These are phyloP conservation scores for Lactuca sativa DNA, from an alignment of 129 eudicot species.

Conservation along the genomic window DNA sequence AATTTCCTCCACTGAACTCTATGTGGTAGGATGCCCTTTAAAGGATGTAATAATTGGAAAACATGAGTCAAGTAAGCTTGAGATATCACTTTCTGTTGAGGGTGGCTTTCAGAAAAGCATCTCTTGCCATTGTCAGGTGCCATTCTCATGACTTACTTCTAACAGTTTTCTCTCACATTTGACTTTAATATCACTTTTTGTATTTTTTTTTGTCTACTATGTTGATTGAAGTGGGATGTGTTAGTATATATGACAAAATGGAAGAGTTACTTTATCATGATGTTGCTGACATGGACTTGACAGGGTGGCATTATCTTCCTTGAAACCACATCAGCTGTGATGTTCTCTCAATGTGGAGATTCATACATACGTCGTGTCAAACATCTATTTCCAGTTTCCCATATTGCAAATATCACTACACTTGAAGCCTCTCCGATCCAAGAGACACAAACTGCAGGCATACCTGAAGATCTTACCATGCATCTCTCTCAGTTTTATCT, in stretches of 20 bases:
- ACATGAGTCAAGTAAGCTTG: conserved; percentile 48
- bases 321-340: conserved; percentile 52
- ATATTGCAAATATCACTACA: conserved; percentile 25
- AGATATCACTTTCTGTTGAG: conserved; percentile 50
- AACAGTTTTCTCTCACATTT: background rate
- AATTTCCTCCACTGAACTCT: conserved; percentile 49
- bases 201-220: conserved; percentile 8
- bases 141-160: conserved; percentile 7
- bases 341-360: conserved; percentile 51
- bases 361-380: conserved; percentile 47
- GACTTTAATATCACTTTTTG: conserved; percentile 8
- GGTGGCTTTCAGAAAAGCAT: conserved; percentile 43
- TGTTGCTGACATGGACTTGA: conserved; percentile 29
- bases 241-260: conserved; percentile 9
- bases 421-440: conserved; percentile 18
- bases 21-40: conserved; percentile 49
- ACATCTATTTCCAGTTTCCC: conserved; percentile 45
- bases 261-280: conserved; percentile 23
- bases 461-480: conserved; percentile 48
- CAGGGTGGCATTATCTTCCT: conserved; percentile 82
- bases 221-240: background rate
- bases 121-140: conserved; percentile 69
- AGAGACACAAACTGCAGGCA: conserved; percentile 27
- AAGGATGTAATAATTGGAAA: conserved; percentile 49
- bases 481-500: conserved; percentile 59